Evolutionary conservation across 225 moss, liverwort and hornwort genomes (phyloP).

Genomic region (Polytrichum commune): DNA sequence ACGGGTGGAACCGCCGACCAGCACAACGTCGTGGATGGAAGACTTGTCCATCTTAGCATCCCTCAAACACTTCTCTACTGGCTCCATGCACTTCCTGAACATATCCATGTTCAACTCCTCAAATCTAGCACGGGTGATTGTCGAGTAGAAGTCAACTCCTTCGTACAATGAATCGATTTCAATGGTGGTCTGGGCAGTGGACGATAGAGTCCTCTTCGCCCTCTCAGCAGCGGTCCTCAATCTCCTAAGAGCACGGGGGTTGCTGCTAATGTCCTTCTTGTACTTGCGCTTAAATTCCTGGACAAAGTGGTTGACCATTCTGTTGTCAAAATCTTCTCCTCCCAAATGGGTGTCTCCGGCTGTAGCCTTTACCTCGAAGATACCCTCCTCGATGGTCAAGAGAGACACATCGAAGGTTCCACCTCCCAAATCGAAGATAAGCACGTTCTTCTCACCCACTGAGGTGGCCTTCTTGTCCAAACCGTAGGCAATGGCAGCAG

Average conservation of each 20-base stretch:
- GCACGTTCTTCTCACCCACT: slow-evolving; percentile 42
- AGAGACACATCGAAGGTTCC: slow-evolving; percentile 47
- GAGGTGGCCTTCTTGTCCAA: slow-evolving; percentile 34
- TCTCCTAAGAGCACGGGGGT: slow-evolving; percentile 34
- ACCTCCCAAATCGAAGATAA: slow-evolving; percentile 43
- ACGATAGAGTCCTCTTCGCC: slow-evolving; percentile 42
- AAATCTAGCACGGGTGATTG: slow-evolving; percentile 21
- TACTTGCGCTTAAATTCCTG: slow-evolving; percentile 48
- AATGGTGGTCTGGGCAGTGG: slow-evolving; percentile 37
- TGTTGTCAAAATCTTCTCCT: slow-evolving; percentile 25
- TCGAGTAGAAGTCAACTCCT: slow-evolving; percentile 20
- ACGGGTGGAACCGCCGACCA: slow-evolving; percentile 5
- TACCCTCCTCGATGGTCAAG: slow-evolving; percentile 33
- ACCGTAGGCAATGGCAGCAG: slow-evolving; percentile 40
- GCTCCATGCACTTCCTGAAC: slow-evolving; percentile 28
- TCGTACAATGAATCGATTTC: slow-evolving; percentile 17
- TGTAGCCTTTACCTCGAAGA: slow-evolving; percentile 39
- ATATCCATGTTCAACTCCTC: slow-evolving; percentile 28
- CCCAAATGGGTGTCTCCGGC: slow-evolving; percentile 19
- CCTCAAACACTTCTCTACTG: slow-evolving; percentile 16
- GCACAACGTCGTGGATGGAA: slow-evolving; percentile 17
- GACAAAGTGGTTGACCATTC: slow-evolving; percentile 39
- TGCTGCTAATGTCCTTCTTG: slow-evolving; percentile 40
- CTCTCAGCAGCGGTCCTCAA: slow-evolving; percentile 36
- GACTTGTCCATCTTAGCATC: slow-evolving; percentile 23